Evolutionary conservation across 176 grass and related monocot genomes (phyloP).

Genomic region (Triticum timopheevii): DNA sequence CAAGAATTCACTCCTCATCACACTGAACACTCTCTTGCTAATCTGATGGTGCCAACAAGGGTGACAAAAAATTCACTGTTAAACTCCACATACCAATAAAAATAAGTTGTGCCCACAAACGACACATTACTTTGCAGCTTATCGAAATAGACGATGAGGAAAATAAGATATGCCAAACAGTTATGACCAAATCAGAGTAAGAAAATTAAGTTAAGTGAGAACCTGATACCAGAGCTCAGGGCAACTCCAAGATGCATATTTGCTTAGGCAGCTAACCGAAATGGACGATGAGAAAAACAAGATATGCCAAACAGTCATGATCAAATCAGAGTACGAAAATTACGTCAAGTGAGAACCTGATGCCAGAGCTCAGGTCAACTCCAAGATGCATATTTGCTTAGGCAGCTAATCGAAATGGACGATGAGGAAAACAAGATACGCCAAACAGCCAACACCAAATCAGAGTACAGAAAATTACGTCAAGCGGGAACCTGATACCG

Average conservation of each 20-base stretch:
- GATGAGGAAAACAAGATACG: neutral
- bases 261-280: neutral
- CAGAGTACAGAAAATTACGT: neutral
- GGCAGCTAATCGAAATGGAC: neutral
- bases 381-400: neutral
- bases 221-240: slow-evolving; percentile 5
- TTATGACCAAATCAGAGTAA: slow-evolving; percentile 33
- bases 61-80: neutral
- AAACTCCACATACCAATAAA: neutral
- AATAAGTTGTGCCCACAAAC: neutral
- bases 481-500: neutral
- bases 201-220: slow-evolving; percentile 2
- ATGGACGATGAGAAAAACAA: neutral
- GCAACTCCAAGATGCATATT: slow-evolving; percentile 25
- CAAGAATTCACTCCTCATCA: slow-evolving; percentile 65
- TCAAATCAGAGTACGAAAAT: slow-evolving; percentile 26
- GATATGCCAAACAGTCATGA: slow-evolving; percentile 28
- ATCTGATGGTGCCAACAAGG: slow-evolving; percentile 56
- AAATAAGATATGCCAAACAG: slow-evolving; percentile 20
- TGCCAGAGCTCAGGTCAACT: slow-evolving; percentile 30
- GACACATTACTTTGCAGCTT: neutral
- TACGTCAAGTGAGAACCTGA: slow-evolving; percentile 1
- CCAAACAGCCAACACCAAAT: slow-evolving; percentile 26
- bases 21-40: slow-evolving; percentile 89
- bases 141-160: neutral